Evolutionary conservation across 805 yeast genomes (phyloP).

Genomic region (Pichia manshurica): DNA sequence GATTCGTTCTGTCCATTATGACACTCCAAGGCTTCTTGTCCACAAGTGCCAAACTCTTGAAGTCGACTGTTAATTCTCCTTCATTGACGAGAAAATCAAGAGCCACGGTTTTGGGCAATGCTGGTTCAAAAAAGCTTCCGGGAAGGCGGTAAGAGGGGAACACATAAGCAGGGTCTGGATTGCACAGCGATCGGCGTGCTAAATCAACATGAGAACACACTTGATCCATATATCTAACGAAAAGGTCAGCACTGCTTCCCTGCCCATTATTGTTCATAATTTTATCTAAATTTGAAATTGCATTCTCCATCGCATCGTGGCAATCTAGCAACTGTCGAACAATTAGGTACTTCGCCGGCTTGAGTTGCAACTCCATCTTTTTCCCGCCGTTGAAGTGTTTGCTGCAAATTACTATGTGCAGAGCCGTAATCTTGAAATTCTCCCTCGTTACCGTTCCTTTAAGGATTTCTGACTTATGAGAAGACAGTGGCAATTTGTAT

Average conservation of each 20-base stretch:
- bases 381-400: constrained; percentile 38
- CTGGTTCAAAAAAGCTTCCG: constrained; percentile 38
- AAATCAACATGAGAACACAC: constrained; percentile 29
- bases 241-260: constrained; percentile 19
- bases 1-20: constrained; percentile 39
- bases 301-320: constrained; percentile 35
- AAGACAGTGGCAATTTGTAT: constrained; percentile 53
- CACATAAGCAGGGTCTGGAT: constrained; percentile 48
- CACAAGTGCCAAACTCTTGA: constrained; percentile 45
- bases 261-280: constrained; percentile 20
- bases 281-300: constrained; percentile 38
- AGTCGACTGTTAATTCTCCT: constrained; percentile 58
- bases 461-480: constrained; percentile 47
- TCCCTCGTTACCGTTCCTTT: constrained; percentile 58
- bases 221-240: constrained; percentile 22
- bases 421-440: constrained; percentile 46
- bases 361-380: constrained; percentile 34
- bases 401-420: constrained; percentile 36
- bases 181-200: constrained; percentile 37
- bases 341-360: constrained; percentile 33
- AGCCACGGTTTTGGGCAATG: constrained; percentile 40
- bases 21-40: constrained; percentile 59
- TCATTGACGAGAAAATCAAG: constrained; percentile 55
- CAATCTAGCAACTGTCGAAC: constrained; percentile 38
- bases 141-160: constrained; percentile 52